Base-by-base conservation (phyloP, 306 rosid genomes). In the Vigna nakashimae region DNA sequence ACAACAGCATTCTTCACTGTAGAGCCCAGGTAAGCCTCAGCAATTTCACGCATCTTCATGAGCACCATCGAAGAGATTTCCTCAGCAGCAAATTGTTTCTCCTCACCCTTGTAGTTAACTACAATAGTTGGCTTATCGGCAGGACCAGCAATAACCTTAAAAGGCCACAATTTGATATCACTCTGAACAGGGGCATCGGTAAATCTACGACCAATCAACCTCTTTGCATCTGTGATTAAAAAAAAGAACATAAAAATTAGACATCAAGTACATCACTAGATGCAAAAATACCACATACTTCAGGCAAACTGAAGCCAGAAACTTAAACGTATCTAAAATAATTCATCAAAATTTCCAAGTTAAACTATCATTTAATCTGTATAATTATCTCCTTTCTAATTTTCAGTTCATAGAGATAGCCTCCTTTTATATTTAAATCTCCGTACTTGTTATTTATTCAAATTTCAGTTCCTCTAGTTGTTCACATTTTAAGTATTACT, bases 151-250 rank as follows among this genome's bases (percentile, higher is more conserved):
- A 60, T 60, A 5, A 60, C 67, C 67, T 60, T 60, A 7, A 60
- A 60, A 60, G 67, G 67, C 67, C 67, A 60, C 67, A 60, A 18
- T 32, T 60, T 60, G 16, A 60, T 60, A 60, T 60, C 67, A 60
- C 67, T 60, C 45, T 60, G 67, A 60, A 60, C 67, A 14, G 67
- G n/a, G 67, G 67, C 45, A 60, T 60, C 67, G 32, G 6, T 60
- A 13, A 60, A 60, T 60, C 67, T 60, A 32, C 67, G 67, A 32
- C 67, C 67, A 60, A 60, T 60, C 67, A 60, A 60, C 67, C 67
- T 60, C 67, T 60, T 60, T 6, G 67, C 67, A 15, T 60, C 67
- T 60, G 45, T 8, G 4, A 60, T 20, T 15, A 13, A 60, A 60
- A 6, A 38, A 14, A 60, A 0, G 32, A 9, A 3, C 3, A 2